Conservation (phyloP, 305 asterid species). For the Fraxinus xanthoxyloides region DNA sequence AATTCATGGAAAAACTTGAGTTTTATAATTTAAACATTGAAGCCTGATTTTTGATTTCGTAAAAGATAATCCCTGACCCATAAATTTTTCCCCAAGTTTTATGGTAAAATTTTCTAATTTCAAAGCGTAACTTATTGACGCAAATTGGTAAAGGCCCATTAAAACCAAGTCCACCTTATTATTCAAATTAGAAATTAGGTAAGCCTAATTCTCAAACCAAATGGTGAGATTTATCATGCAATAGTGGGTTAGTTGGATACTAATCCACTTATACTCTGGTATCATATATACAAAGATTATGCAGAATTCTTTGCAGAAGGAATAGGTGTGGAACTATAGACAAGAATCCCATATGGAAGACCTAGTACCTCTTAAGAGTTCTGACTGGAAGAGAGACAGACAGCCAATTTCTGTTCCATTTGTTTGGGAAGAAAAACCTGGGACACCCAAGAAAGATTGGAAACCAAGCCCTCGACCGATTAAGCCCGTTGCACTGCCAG, state of each 20-base stretch:
- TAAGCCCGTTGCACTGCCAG: conserved; percentile 31
- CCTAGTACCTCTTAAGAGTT: conserved; percentile 30
- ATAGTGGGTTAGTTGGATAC: conserved; percentile 38
- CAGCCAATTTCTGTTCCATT: conserved; percentile 71
- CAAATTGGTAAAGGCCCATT: conserved; percentile 14
- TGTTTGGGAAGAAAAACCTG: conserved; percentile 78
- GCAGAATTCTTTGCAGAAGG: conserved; percentile 5
- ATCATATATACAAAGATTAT: conserved; percentile 6
- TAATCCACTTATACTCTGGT: conserved; percentile 39
- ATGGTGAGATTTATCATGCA: too few relatives aligned
- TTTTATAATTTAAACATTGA: too few relatives aligned
- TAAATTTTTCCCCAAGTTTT: too few relatives aligned
- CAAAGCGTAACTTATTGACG: conserved; percentile 7
- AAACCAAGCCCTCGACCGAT: conserved; percentile 33
- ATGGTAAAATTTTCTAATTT: background rate
- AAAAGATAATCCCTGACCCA: too few relatives aligned
- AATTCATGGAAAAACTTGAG: too few relatives aligned
- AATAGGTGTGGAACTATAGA: background rate
- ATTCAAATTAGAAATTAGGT: conserved; percentile 35
- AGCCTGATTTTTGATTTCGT: too few relatives aligned
- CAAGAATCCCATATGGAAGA: conserved; percentile 44
- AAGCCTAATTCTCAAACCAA: conserved; percentile 55
- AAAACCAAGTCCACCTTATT: conserved; percentile 15
- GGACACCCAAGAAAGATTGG: conserved; percentile 70
- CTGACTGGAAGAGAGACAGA: conserved; percentile 42